Conservation (phyloP, 768 basidiomycete genomes). For the Trametes cubensis region DNA sequence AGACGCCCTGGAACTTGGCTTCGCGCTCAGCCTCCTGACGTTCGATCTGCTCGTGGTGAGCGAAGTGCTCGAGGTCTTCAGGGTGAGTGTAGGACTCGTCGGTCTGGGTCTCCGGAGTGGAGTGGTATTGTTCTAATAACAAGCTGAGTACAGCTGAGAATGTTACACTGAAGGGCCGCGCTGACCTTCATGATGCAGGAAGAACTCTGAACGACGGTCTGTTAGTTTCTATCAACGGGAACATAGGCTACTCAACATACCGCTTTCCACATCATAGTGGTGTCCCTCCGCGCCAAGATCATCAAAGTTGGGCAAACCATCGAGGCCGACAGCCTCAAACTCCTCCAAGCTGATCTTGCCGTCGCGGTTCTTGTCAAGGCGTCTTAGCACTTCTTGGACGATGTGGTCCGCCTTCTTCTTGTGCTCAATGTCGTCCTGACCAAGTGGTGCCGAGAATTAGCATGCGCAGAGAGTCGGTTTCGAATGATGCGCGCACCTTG, state of each 20-base stretch:
- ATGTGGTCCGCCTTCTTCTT: conserved; percentile 81
- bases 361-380: conserved; percentile 76
- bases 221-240: background rate
- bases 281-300: conserved; percentile 87
- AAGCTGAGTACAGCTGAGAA: background rate
- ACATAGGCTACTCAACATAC: conserved; percentile 44
- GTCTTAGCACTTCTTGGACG: conserved; percentile 66
- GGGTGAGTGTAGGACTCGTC: conserved; percentile 94
- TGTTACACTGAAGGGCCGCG: background rate
- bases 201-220: conserved; percentile 67
- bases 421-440: conserved; percentile 74
- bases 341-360: conserved; percentile 71
- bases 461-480: background rate
- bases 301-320: conserved; percentile 82
- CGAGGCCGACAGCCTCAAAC: conserved; percentile 69
- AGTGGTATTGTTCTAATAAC: conserved; percentile 80
- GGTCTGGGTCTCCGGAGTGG: conserved; percentile 95
- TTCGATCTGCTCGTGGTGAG: conserved; percentile 86
- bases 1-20: conserved; percentile 81
- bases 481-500: conserved; percentile 45
- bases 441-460: background rate
- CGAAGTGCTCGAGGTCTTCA: conserved; percentile 92
- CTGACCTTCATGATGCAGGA: conserved; percentile 94
- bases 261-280: conserved; percentile 90
- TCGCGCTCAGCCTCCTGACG: conserved; percentile 80